Evolutionary conservation across 371 early-diverging fungal species (phyloP).

Genomic region (Lichtheimia corymbifera): DNA sequence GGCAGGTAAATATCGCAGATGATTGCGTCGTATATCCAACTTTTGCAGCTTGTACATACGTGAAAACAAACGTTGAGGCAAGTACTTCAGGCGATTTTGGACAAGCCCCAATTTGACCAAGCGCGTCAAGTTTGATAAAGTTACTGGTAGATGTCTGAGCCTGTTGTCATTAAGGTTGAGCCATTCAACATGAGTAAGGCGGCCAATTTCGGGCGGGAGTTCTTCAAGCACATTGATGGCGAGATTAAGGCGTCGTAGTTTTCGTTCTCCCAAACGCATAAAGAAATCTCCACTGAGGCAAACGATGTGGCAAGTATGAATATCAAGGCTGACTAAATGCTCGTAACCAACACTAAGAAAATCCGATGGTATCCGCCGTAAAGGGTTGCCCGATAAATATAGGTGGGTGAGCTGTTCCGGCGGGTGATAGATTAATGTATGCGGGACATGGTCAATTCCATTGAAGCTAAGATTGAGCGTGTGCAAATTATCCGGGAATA

Average conservation of each 20-base stretch:
- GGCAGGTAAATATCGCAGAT: constrained; percentile 48
- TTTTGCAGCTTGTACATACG: constrained; percentile 45
- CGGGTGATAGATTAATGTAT: constrained; percentile 36
- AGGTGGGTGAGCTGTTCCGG: constrained; percentile 55
- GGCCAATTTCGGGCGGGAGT: constrained; percentile 60
- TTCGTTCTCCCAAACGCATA: constrained; percentile 28
- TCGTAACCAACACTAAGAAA: constrained; percentile 49
- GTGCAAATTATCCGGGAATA: constrained; percentile 31
- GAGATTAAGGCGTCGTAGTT: constrained; percentile 61
- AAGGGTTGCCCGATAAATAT: constrained; percentile 58
- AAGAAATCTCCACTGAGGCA: constrained; percentile 26
- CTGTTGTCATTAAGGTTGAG: constrained; percentile 74
- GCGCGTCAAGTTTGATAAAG: constrained; percentile 51
- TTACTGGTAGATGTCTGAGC: constrained; percentile 50
- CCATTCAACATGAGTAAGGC: constrained; percentile 60
- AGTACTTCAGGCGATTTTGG: constrained; percentile 54
- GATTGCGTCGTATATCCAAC: constrained; percentile 56
- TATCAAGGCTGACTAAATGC: constrained; percentile 59
- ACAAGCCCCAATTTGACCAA: constrained; percentile 75
- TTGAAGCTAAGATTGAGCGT: constrained; percentile 55
- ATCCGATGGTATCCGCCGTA: constrained; percentile 42
- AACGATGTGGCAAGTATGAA: constrained; percentile 61
- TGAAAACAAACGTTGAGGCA: constrained; percentile 52
- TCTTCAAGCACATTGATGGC: constrained; percentile 60
- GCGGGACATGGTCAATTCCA: constrained; percentile 46